Evolutionary conservation across 495 filamentous ascomycete genomes (phyloP), one percentile per base, ranked within the genome.

Genomic region (Podospora tetraspora): DNA sequence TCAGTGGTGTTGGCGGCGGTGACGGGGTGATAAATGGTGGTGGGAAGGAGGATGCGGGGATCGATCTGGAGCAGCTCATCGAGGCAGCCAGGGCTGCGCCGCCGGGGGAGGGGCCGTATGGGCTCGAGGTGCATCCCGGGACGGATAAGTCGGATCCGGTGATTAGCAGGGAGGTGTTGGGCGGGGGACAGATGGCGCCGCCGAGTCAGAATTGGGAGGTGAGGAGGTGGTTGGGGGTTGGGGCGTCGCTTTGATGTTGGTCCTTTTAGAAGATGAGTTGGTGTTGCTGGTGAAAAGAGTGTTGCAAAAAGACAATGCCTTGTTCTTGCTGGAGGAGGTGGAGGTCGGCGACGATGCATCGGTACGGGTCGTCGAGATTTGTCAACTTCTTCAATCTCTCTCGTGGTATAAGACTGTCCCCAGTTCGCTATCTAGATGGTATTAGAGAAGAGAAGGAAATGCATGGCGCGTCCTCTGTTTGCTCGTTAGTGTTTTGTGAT

Each of bases 131-230:
- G 34, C 62, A 64, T 57, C 62, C 62, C 1, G 43, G 12, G 22
- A 64, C 62, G 21, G 32, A 23, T 11, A 64, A 64, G 34, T 34
- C 22, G 21, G 62, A 64, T 56, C 62, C 62, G 19, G 43, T 64
- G 9, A 19, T 64, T 7, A 64, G 43, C 12, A 57, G 43, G 62
- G 62, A 27, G 13, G 34, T 56, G 23, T 0, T 25, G 8, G 37
- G 23, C 12, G 23, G 62, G 13, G 43, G 43, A 6, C 43, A 52
- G 43, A 29, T 23, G 43, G 32, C 32, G 22, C 62, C 62, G 34
- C 62, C 62, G 43, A 64, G 62, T 29, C 62, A 64, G 62, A 57
- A 64, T 29, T 1, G 3, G 5, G 34, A 57, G 34, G 43, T 64
- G 21, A 64, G 21, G 43, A 34, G 43, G 23, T 64, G 23, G 21